Conservation (phyloP, 306 rosid genomes). For the Prosopis cineraria region DNA sequence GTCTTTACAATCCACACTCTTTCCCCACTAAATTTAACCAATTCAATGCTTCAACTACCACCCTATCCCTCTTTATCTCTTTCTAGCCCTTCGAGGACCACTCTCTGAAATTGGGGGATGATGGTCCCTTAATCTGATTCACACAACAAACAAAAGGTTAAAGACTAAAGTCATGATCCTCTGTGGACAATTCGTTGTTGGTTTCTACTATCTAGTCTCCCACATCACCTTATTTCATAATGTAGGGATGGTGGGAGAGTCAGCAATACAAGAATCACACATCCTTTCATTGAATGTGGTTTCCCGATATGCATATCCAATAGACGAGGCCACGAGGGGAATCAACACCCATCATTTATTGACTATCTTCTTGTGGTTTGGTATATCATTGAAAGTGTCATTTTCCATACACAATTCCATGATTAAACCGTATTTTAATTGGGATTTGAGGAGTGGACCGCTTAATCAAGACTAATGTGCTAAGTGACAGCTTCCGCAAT, state of each 20-base stretch:
- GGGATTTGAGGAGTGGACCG: not conserved
- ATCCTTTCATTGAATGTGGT: not conserved
- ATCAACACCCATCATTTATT: not conserved
- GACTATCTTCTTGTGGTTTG: not conserved
- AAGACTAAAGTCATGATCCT: not conserved
- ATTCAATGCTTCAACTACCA: conserved; percentile 33
- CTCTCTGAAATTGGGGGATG: not conserved
- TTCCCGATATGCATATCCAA: not conserved
- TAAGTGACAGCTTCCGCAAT: not conserved
- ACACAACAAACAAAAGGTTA: not conserved
- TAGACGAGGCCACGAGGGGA: not conserved
- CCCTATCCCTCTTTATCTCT: not conserved
- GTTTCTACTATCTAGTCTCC: not conserved
- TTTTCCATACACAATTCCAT: not conserved
- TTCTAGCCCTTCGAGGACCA: conserved; percentile 1
- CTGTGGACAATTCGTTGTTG: not conserved
- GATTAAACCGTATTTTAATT: not conserved
- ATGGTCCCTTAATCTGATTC: not conserved
- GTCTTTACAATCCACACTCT: not conserved
- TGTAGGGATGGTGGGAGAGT: not conserved
- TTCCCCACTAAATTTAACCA: conserved; percentile 17
- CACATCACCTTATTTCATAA: conserved; percentile 4
- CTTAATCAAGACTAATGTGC: not conserved
- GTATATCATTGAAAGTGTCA: not conserved
- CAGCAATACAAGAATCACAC: not conserved